Conservation (phyloP, 345 rosid genomes). For the Gynandropsis gynandra region DNA sequence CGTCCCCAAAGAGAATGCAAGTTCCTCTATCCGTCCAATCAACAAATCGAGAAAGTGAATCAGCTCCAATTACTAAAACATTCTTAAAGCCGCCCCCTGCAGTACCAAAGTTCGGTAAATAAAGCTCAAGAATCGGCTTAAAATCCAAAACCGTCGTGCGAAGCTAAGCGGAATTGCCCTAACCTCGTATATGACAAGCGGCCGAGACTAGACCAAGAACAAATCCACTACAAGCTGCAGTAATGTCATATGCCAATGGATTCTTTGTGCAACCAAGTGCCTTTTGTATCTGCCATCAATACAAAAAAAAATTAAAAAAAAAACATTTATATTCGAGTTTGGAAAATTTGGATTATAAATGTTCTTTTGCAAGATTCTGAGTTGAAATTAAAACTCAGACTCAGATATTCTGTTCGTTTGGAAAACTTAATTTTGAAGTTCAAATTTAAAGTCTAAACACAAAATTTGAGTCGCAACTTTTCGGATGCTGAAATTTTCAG, state of each 20-base stretch:
- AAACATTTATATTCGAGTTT: no score
- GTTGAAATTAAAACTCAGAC: no score
- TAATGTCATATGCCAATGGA: slow-evolving; percentile 91
- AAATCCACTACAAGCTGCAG: slow-evolving; percentile 97
- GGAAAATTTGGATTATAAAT: no score
- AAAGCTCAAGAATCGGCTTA: no score
- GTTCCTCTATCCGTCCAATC: slow-evolving; percentile 97
- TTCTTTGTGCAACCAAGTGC: slow-evolving; percentile 81
- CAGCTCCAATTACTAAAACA: slow-evolving; percentile 88
- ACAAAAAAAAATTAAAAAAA: background rate
- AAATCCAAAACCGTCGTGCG: no score
- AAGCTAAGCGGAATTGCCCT: no score
- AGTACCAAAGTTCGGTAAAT: slow-evolving; percentile 5
- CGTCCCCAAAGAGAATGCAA: slow-evolving; percentile 93
- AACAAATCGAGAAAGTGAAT: slow-evolving; percentile 74
- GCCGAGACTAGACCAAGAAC: slow-evolving; percentile 88
- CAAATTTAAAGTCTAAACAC: no score
- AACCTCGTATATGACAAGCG: slow-evolving; percentile 94
- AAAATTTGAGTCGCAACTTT: no score
- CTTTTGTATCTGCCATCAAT: slow-evolving; percentile 57
- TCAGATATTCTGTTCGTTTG: no score
- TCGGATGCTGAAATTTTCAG: no score
- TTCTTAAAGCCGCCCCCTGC: slow-evolving; percentile 82
- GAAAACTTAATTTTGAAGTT: no score
- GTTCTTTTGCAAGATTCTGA: no score